phyloP scores from a whole-genome alignment of 345 rosid genomes.

The Eucalyptus rudis region DNA sequence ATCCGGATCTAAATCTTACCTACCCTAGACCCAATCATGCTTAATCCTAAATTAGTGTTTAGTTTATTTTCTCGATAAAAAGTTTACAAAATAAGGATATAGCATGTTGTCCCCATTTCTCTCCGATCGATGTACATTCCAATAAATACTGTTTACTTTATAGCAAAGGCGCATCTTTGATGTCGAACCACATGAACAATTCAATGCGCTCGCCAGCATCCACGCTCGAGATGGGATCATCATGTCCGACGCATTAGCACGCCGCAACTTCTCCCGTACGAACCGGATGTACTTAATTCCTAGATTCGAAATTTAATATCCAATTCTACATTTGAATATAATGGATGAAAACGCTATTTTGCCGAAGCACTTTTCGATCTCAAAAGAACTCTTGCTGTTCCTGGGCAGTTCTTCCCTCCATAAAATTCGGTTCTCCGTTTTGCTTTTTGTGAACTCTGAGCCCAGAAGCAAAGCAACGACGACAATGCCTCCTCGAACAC shows the following conservation, averaged over 20 bases:
- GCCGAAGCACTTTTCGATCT: neutral
- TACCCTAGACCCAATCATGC: no score
- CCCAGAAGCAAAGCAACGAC: neutral
- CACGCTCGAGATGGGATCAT: neutral
- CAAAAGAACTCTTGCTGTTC: neutral
- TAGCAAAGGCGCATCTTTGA: neutral
- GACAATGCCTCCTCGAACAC: neutral
- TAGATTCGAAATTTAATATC: neutral
- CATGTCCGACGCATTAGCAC: neutral
- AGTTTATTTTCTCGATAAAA: neutral
- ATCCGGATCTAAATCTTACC: no score
- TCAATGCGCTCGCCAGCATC: neutral
- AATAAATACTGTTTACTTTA: neutral
- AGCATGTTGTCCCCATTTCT: neutral
- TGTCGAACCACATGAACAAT: neutral
- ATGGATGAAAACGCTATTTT: neutral
- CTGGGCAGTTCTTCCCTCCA: neutral
- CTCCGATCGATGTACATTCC: fast-evolving
- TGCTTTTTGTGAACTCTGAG: neutral
- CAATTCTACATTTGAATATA: neutral
- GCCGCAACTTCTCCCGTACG: neutral
- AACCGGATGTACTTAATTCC: neutral
- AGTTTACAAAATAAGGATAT: neutral
- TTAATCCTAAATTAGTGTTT: neutral
- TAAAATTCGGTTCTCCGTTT: neutral